Evolutionary conservation across 148 eudicot species (phyloP), one percentile per base, ranked within the genome.

Genomic region (Chenopodium quinoa): DNA sequence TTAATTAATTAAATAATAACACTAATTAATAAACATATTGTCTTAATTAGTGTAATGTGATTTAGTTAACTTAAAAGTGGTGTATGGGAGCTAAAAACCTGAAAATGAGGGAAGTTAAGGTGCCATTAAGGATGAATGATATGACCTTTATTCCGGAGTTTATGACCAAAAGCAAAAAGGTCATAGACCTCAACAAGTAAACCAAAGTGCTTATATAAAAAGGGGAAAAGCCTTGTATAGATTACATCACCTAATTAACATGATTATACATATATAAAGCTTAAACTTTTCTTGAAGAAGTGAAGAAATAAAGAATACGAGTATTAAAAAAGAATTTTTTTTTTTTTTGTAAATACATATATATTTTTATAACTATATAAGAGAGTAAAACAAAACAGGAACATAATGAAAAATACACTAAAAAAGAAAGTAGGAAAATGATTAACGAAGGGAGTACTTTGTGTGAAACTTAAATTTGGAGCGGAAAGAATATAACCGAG

Each of bases 51-150:
- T 76, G 37, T 62, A 60, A 2, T 9, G 46, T 75, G 78, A 17
- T 29, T 29, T 71, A 9, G 12, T 29, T 78, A n/a, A n/a, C n/a
- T n/a, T n/a, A 79, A 82, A 84, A 66, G 52, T n/a, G 20, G 81
- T 76, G 69, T 46, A 68, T 48, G 81, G 65, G 88, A 76, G 37
- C 78, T 80, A 62, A 83, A 85, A 77, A 2, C 88, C 91, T 9
- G 90, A 81, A 86, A 82, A 80, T 84, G 83, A 81, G 91, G 89
- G 78, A 80, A 44, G 75, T 80, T 20, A 75, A 67, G 85, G 77
- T 46, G 79, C 46, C 83, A 87, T 54, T 85, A 76, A 84, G 83
- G 82, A 82, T 82, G 85, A 82, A 64, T 78, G 87, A 87, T 78
- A 71, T 69, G 88, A 86, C 79, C 78, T 71, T 83, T 71, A 79